Conservation (phyloP, 139 green algal genomes). For the Picochlorum sp. region DNA sequence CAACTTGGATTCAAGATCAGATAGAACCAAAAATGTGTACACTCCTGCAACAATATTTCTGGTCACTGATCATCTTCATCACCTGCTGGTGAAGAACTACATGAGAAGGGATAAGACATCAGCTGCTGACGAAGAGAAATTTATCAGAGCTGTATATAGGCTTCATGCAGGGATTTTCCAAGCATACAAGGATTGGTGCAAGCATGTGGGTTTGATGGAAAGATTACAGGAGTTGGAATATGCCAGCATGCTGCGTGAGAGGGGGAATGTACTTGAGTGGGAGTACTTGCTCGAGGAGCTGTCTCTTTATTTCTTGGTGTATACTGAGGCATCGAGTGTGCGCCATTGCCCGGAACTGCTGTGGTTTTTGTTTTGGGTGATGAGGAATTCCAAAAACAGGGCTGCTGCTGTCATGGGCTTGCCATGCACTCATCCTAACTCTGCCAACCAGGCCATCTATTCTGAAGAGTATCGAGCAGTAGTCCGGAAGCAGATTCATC, state of each 20-base stretch:
- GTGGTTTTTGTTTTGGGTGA: slow-evolving; percentile 68
- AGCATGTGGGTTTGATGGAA: slow-evolving; percentile 23
- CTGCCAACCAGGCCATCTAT: background rate
- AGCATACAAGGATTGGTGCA: slow-evolving; percentile 36
- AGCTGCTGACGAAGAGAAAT: slow-evolving; percentile 29
- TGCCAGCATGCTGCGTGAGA: slow-evolving; percentile 1
- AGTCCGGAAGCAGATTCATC: slow-evolving; percentile 25
- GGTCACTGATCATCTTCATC: slow-evolving; percentile 56
- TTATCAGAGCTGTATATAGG: slow-evolving; percentile 32
- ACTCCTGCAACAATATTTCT: slow-evolving; percentile 56
- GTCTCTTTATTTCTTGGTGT: slow-evolving; percentile 73
- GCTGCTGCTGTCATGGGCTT: background rate
- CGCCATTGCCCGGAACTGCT: slow-evolving; percentile 68
- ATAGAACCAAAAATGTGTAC: slow-evolving; percentile 17
- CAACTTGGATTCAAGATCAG: slow-evolving; percentile 51
- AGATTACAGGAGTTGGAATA: slow-evolving; percentile 15
- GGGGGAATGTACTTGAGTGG: slow-evolving; percentile 24
- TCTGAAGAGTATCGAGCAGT: slow-evolving; percentile 14
- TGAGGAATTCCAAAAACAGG: slow-evolving; percentile 27
- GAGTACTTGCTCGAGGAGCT: slow-evolving; percentile 50
- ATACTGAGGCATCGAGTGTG: slow-evolving; percentile 65
- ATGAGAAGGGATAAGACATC: slow-evolving; percentile 36
- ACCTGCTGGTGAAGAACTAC: slow-evolving; percentile 59
- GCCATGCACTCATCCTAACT: background rate
- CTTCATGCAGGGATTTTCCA: slow-evolving; percentile 59